Base-by-base conservation (phyloP, 495 filamentous ascomycete genomes). In the Aspergillus panamensis region DNA sequence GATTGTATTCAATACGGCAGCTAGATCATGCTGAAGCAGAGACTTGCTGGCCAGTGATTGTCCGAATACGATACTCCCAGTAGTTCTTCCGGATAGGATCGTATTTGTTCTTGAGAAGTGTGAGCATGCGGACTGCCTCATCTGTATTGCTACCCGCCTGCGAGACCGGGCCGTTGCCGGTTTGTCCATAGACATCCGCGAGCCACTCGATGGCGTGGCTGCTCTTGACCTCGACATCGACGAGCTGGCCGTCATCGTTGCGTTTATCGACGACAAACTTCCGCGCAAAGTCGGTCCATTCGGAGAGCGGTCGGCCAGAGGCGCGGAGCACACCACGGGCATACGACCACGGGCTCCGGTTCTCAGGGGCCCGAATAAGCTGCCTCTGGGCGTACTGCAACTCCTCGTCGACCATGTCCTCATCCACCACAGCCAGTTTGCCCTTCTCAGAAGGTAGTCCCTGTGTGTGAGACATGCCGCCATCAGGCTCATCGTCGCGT, bases 301-400 rank as follows among this genome's bases (percentile, higher is more conserved):
- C 77, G 0, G 62, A 72, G 8, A 91, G 61, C 8, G 78, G 70
- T 55, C 81, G 71, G 1, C 83, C 83, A 12, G 83, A 79, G 53
- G 89, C 87, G 39, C 80, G 77, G 57, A 92, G 67, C 49, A 91
- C 80, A 16, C 92, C 94, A 9, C 86, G 79, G 17, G 97, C 77
- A 73, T 96, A 98, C 62, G 87, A 91, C 94, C 94, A 98, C 7
- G 91, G 83, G 64, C 87, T 90, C 66, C 90, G 88, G 68, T 97
- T 98, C 76, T 97, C 93, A 31, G 95, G 94, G 48, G 92, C 92
- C 20, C 85, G 76, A 21, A 74, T 65, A 50, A 96, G 89, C 66
- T 87, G 85, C 20, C 76, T 73, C 75, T 90, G 74, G 8, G 86
- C 82, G 64, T 83, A 96, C 61, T 77, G 71, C 42, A 96, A 67